Evolutionary conservation across 2,329 filamentous ascomycete species (phyloP), one percentile per base, ranked within the genome.

Genomic region (Fusarium marasasianum): DNA sequence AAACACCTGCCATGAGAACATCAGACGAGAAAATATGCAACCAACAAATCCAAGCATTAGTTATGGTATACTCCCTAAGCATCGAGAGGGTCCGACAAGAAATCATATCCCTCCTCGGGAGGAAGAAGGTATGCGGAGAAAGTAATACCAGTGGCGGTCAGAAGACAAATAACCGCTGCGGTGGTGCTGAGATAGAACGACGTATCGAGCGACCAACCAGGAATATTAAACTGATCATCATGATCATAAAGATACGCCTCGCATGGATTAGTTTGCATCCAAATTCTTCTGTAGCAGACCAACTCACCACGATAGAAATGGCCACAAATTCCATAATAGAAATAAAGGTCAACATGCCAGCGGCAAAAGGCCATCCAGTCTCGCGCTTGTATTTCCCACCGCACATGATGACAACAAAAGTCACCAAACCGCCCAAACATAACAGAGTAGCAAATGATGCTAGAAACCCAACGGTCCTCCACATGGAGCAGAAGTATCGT

Each of bases 401-500:
- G 4, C 88, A 84, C 75, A 98, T 85, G 53, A 97, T 90, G 56
- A 97, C 90, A 37, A 92, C 79, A 82, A 96, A 98, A 24, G 91
- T 90, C 35, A 97, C 91, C n/a, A 97, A 83, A 12, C 91, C 91
- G 63, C 93, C 94, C 45, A 96, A 88, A 82, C 97, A 92, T 44
- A 96, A 81, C n/a, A 98, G 91, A 43, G 94, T 90, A 13, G 93
- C 89, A 77, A 98, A 93, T 59, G 92, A 93, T 85, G 97, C 94
- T 73, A 98, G 84, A 83, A 98, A 98, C 31, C 94, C 95, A 41
- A 94, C 91, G 33, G 91, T 94, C 67, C 93, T 90, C 96, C 96
- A 99, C 88, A 97, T 93, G 77, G 91, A 93, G 86, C 96, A 98
- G 84, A 98, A 98, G 79, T 91, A 90, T 58, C 90, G 88, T 76